Percentiles rank a stretch among this genome's conserved stretches.
These are phyloP conservation scores for Blepharisma stoltei DNA, from an alignment of 73 alveolate genomes.

Conservation along the genomic window DNA sequence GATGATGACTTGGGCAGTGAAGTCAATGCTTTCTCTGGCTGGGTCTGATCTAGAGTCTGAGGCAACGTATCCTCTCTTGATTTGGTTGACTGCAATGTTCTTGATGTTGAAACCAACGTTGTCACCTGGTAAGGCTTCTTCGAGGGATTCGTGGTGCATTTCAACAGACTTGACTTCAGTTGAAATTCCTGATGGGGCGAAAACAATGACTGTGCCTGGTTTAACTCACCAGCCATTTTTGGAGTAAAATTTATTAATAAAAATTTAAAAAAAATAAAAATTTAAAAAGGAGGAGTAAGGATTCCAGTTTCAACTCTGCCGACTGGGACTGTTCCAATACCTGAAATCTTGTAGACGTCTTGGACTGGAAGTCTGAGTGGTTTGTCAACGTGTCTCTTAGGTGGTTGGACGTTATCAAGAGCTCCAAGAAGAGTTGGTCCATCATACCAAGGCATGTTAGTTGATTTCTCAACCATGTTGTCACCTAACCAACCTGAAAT, in stretches of 20 bases:
- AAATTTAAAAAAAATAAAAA: too few relatives aligned
- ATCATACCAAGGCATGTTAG: constrained; percentile 70
- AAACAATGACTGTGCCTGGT: constrained; percentile 59
- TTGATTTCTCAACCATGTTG: constrained; percentile 57
- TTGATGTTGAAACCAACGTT: constrained; percentile 70
- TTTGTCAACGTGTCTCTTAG: constrained; percentile 61
- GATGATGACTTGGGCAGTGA: constrained; percentile 59
- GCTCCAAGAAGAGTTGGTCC: constrained; percentile 69
- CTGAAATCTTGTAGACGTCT: constrained; percentile 74
- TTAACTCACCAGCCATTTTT: too few relatives aligned
- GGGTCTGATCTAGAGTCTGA: constrained; percentile 64
- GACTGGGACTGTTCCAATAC: constrained; percentile 74
- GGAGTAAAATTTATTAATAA: too few relatives aligned
- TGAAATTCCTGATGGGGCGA: constrained; percentile 62
- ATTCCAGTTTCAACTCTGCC: constrained; percentile 82
- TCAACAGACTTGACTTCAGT: constrained; percentile 65
- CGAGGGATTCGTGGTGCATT: constrained; percentile 60
- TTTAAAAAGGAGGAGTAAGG: too few relatives aligned
- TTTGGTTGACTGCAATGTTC: constrained; percentile 56
- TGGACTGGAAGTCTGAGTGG: constrained; percentile 75
- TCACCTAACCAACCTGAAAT: constrained; percentile 75
- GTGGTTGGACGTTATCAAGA: constrained; percentile 61
- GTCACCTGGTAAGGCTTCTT: constrained; percentile 77
- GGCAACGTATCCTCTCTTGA: constrained; percentile 69
- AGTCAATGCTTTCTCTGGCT: constrained; percentile 59